Conservation (phyloP, 495 filamentous ascomycete species). For the Penicillium alfredii region DNA sequence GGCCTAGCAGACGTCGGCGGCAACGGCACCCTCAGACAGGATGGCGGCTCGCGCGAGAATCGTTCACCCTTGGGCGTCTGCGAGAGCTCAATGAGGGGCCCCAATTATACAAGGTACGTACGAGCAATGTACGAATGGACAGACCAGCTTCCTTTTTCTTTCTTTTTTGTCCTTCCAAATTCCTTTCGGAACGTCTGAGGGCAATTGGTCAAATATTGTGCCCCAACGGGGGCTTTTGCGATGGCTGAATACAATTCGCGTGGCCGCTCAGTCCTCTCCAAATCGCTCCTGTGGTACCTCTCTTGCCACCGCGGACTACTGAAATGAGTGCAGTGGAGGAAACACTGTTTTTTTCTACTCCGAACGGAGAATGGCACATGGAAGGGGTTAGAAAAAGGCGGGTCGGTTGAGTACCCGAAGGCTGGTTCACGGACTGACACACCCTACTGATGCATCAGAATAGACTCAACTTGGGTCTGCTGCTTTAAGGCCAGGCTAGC, state of each 20-base stretch:
- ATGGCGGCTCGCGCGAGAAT: conserved; percentile 24
- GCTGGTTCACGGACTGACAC: conserved; percentile 16
- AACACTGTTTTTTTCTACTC: conserved; percentile 2
- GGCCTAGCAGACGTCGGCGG: conserved; percentile 16
- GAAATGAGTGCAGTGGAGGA: conserved; percentile 2
- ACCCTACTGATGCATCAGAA: conserved; percentile 15
- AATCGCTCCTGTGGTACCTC: conserved; percentile 5
- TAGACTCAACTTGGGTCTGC: conserved; percentile 10
- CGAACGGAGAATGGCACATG: conserved; percentile 6
- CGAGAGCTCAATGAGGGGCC: conserved; percentile 23
- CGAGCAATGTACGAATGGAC: conserved; percentile 29
- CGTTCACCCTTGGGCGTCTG: conserved; percentile 24
- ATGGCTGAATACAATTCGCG: background rate
- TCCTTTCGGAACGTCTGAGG: conserved; percentile 6
- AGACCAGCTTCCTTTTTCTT: conserved; percentile 15
- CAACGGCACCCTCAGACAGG: conserved; percentile 14
- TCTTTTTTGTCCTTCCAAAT: too few species aligned
- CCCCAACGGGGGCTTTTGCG: conserved; percentile 6
- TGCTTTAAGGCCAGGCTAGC: conserved; percentile 17
- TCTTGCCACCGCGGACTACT: conserved; percentile 8
- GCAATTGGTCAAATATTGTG: conserved; percentile 9
- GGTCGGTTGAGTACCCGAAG: conserved; percentile 18
- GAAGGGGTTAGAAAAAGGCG: conserved; percentile 15
- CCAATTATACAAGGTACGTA: conserved; percentile 24
- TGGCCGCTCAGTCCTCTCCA: conserved; percentile 2